A percentile compares a stretch with the other conserved stretches of the same genome.
These are phyloP conservation scores for Penicillium sp. DNA, from an alignment of 2,329 filamentous ascomycete species.

Conservation along the genomic window DNA sequence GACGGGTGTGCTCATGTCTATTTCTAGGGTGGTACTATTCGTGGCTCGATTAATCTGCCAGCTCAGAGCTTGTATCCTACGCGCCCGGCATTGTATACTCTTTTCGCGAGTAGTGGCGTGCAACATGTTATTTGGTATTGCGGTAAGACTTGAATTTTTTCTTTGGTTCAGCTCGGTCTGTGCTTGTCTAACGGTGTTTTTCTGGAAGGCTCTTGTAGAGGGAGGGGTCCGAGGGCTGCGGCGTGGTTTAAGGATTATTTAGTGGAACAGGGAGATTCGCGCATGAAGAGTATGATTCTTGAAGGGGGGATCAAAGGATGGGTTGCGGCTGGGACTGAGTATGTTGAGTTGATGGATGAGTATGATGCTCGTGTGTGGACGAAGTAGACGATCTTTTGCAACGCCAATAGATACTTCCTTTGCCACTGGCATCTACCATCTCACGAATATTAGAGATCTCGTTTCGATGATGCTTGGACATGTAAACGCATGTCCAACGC, in stretches of 20 bases:
- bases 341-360: constrained; percentile 49
- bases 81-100: constrained; percentile 34
- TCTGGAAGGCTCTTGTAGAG: constrained; percentile 51
- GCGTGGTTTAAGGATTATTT: constrained; percentile 58
- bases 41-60: constrained; percentile 51
- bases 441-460: not conserved
- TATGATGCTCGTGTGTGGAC: constrained; percentile 29
- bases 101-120: constrained; percentile 31
- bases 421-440: not conserved
- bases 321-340: constrained; percentile 50
- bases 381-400: not conserved
- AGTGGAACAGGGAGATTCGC: constrained; percentile 37
- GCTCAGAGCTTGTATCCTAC: constrained; percentile 42
- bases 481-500: not conserved
- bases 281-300: constrained; percentile 51
- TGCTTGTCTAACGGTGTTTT: not conserved
- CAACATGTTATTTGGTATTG: constrained; percentile 43
- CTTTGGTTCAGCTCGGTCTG: no score
- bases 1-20: not conserved
- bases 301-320: constrained; percentile 56
- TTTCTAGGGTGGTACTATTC: constrained; percentile 57
- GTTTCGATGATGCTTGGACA: no score
- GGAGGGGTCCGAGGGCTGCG: constrained; percentile 55
- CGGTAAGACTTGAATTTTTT: constrained; percentile 27
- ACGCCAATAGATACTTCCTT: not conserved